phyloP scores from a whole-genome alignment of 495 filamentous ascomycete genomes.

The Astrothelium subdiscretum region DNA sequence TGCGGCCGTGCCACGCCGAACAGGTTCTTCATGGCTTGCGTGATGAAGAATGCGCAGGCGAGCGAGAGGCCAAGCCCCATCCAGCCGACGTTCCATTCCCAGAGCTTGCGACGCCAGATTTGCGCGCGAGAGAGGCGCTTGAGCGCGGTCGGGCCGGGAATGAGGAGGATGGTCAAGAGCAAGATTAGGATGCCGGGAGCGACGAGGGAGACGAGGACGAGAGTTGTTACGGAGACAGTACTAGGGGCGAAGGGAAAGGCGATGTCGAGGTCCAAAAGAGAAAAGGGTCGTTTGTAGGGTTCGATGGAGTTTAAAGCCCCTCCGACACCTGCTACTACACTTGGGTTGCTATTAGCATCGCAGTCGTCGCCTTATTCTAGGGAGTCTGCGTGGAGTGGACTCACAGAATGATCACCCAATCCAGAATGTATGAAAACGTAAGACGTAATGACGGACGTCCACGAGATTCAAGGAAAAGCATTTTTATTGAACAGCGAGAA shows the following conservation, averaged over 20 bases:
- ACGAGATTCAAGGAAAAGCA: not conserved
- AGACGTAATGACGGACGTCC: constrained; percentile 22
- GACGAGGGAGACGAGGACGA: constrained; percentile 40
- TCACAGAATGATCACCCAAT: constrained; percentile 28
- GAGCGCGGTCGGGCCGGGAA: constrained; percentile 33
- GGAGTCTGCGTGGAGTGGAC: constrained; percentile 2
- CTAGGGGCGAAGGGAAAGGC: constrained; percentile 42
- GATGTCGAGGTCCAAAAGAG: constrained; percentile 44
- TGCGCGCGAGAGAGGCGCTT: constrained; percentile 23
- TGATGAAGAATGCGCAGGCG: constrained; percentile 45
- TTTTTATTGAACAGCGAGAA: no score
- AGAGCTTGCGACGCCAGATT: constrained; percentile 39
- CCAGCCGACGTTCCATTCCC: constrained; percentile 45
- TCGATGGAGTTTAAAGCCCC: constrained; percentile 22
- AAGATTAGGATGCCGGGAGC: constrained; percentile 43
- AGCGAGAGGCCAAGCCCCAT: constrained; percentile 48
- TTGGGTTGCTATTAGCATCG: constrained; percentile 8
- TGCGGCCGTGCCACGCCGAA: constrained; percentile 56
- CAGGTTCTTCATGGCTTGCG: constrained; percentile 50
- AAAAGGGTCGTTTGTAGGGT: constrained; percentile 30
- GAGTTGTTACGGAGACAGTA: constrained; percentile 40
- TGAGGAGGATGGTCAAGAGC: constrained; percentile 36
- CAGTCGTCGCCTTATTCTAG: not conserved
- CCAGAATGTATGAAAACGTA: constrained; percentile 27
- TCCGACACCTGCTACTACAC: constrained; percentile 25